Percentiles rank a stretch among this genome's conserved stretches.
phyloP scores from a whole-genome alignment of 345 rosid species.

The Eucalyptus virginea region DNA sequence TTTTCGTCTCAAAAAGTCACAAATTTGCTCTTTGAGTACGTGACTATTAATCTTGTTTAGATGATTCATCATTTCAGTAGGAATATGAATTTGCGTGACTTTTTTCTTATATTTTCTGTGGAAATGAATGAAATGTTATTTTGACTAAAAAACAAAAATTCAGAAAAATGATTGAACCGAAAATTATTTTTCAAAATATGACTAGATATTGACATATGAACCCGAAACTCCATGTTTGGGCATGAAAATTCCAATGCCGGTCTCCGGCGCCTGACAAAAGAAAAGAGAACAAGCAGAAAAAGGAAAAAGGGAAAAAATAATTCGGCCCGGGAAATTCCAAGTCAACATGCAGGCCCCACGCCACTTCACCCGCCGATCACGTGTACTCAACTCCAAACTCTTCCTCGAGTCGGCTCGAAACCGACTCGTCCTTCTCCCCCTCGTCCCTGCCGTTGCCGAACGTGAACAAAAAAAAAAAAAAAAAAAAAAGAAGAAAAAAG shows the following conservation, averaged over 20 bases:
- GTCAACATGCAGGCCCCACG: neutral
- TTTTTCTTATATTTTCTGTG: fast-evolving
- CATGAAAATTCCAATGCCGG: neutral
- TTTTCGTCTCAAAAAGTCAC: fast-evolving
- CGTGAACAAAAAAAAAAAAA: neutral
- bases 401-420: neutral
- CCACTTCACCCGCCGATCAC: neutral
- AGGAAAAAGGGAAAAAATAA: neutral
- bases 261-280: no score
- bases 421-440: neutral
- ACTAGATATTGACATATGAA: fast-evolving
- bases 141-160: no score
- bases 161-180: fast-evolving
- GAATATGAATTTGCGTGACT: no score
- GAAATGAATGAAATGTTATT: no score
- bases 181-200: no score
- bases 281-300: neutral
- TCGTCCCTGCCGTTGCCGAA: neutral
- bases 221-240: neutral
- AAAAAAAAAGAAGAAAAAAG: no score
- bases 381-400: neutral
- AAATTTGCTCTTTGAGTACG: fast-evolving
- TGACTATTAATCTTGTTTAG: fast-evolving
- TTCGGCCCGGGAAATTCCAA: neutral
- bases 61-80: no score